phyloP scores from a whole-genome alignment of 768 basidiomycete species.

The Russula compacta region DNA sequence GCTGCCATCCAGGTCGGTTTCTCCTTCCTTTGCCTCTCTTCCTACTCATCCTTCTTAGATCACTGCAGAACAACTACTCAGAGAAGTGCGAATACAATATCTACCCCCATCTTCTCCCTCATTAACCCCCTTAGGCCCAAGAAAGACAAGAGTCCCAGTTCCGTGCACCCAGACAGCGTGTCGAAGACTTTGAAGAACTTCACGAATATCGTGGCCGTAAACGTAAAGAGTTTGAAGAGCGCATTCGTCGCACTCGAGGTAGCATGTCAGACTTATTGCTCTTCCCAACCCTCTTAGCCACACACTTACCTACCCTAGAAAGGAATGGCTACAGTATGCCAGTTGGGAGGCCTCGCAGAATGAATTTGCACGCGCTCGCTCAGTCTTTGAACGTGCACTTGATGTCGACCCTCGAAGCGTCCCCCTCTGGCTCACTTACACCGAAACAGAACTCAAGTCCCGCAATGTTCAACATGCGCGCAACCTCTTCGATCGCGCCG shows the following conservation, averaged over 20 bases:
- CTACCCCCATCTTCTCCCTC: neutral
- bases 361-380: conserved; percentile 89
- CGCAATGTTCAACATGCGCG: conserved; percentile 96
- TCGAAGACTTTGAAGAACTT: conserved; percentile 90
- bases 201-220: conserved; percentile 89
- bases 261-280: conserved; percentile 49
- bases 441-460: conserved; percentile 96
- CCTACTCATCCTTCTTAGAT: conserved; percentile 46
- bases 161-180: conserved; percentile 87
- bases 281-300: neutral
- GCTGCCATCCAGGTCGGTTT: conserved; percentile 77
- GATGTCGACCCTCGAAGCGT: conserved; percentile 89
- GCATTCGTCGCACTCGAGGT: conserved; percentile 68
- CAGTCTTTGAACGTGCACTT: conserved; percentile 92
- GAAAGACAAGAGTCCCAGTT: conserved; percentile 91
- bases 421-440: conserved; percentile 89
- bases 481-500: conserved; percentile 94
- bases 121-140: conserved; percentile 62
- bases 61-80: conserved; percentile 94
- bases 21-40: neutral
- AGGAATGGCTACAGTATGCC: conserved; percentile 82
- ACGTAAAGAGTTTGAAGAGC: conserved; percentile 89
- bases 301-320: conserved; percentile 34
- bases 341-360: conserved; percentile 95
- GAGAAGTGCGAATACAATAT: conserved; percentile 53